These are phyloP conservation scores for Taphrina populina DNA, from an alignment of 1,139 yeast genomes.

Conservation along the genomic window DNA sequence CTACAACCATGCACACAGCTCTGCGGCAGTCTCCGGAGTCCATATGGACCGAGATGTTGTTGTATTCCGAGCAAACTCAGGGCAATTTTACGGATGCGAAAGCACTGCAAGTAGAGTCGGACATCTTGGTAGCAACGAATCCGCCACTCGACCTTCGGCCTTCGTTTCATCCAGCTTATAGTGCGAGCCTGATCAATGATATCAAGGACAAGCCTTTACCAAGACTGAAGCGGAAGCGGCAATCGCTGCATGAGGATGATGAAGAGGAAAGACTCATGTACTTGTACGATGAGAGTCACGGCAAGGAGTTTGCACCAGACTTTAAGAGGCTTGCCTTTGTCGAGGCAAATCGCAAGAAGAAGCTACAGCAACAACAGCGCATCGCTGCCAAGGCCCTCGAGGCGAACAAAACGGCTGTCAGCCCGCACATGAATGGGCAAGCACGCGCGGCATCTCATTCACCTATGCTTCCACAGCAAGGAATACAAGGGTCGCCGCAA, in stretches of 20 bases:
- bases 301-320: conserved; percentile 35
- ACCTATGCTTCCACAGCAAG: background rate
- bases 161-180: conserved; percentile 32
- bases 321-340: conserved; percentile 36
- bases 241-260: conserved; percentile 33
- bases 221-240: conserved; percentile 21
- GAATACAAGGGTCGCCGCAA: conserved; percentile 5
- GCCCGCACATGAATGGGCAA: background rate
- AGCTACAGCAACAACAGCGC: conserved; percentile 2
- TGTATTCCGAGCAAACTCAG: conserved; percentile 31
- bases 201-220: conserved; percentile 33
- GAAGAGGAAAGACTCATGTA: conserved; percentile 36
- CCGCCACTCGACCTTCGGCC: conserved; percentile 36
- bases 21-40: conserved; percentile 37
- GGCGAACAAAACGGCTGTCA: background rate
- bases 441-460: conserved; percentile 9
- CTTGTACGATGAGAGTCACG: conserved; percentile 35
- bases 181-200: conserved; percentile 21
- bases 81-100: conserved; percentile 34
- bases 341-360: conserved; percentile 35
- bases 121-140: conserved; percentile 36
- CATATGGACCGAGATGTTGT: conserved; percentile 36
- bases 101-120: conserved; percentile 34
- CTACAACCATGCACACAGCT: conserved; percentile 33
- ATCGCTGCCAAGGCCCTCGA: background rate